Percentiles rank a stretch among this genome's conserved stretches.
Conservation (phyloP, 352 stramenopile species). For the Saprolegnia parasitica region DNA sequence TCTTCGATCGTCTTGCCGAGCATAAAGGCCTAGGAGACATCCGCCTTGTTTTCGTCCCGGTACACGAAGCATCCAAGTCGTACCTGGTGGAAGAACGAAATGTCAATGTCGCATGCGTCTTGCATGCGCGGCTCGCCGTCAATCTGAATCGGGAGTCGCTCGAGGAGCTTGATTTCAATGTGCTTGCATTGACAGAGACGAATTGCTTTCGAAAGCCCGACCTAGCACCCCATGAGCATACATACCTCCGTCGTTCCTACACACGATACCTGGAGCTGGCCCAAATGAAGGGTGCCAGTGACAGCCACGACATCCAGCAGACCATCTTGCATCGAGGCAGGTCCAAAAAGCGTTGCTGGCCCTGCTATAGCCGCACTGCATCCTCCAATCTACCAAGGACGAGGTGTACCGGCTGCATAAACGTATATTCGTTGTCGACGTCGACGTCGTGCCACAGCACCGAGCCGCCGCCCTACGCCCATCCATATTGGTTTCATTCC, state of each 20-base stretch:
- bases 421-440: conserved; percentile 38
- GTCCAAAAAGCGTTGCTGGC: conserved; percentile 34
- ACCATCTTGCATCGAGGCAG: conserved; percentile 83
- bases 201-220: conserved; percentile 73
- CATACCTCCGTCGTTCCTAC: background rate
- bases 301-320: conserved; percentile 91
- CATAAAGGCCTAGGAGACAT: conserved; percentile 61
- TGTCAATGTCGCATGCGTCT: conserved; percentile 65
- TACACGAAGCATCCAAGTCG: conserved; percentile 21
- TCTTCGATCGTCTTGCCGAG: conserved; percentile 70
- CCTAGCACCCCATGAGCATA: background rate
- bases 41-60: background rate
- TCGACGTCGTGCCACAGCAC: conserved; percentile 80
- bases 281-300: conserved; percentile 90
- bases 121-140: conserved; percentile 95
- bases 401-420: conserved; percentile 7
- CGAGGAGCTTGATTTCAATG: conserved; percentile 50
- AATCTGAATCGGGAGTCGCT: conserved; percentile 85
- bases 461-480: conserved; percentile 67
- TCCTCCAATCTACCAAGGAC: background rate
- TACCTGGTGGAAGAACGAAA: conserved; percentile 69
- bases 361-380: conserved; percentile 2
- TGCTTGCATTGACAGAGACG: conserved; percentile 69
- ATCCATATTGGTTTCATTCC: background rate
- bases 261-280: conserved; percentile 84